These are phyloP conservation scores for Lactarius vividus DNA, from an alignment of 768 basidiomycete species.

Conservation along the genomic window DNA sequence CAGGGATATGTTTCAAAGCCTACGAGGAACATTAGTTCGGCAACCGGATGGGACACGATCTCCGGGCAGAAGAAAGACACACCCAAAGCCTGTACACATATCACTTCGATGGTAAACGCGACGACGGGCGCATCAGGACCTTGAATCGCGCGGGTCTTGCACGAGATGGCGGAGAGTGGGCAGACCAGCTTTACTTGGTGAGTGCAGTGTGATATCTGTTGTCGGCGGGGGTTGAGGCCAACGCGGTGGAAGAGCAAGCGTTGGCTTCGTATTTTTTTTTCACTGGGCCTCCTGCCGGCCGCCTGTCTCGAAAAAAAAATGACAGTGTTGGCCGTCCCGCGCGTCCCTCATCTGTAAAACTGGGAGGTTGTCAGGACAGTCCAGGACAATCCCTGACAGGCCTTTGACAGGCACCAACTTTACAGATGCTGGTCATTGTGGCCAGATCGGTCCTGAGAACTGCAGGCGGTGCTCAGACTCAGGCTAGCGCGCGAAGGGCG, in stretches of 20 bases:
- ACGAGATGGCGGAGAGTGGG: background rate
- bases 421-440: background rate
- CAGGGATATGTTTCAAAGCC: slow-evolving; percentile 87
- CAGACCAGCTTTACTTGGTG: slow-evolving; percentile 29
- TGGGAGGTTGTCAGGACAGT: too few relatives aligned
- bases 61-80: background rate
- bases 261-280: too few relatives aligned
- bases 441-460: background rate
- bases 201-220: background rate
- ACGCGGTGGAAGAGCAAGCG: background rate
- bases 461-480: background rate
- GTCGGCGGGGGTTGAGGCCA: slow-evolving; percentile 32
- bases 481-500: too few relatives aligned
- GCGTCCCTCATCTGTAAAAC: too few relatives aligned
- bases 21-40: slow-evolving; percentile 32
- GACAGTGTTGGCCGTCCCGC: too few relatives aligned
- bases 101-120: slow-evolving; percentile 22
- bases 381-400: too few relatives aligned
- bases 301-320: too few relatives aligned
- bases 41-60: slow-evolving; percentile 1
- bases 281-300: too few relatives aligned
- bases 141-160: background rate
- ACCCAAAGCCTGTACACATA: slow-evolving; percentile 34
- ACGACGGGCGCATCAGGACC: background rate
- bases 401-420: too few relatives aligned